A percentile compares a stretch with the other conserved stretches of the same genome.
phyloP scores from a whole-genome alignment of 2,329 filamentous ascomycete genomes.

The Aspergillus sp. region DNA sequence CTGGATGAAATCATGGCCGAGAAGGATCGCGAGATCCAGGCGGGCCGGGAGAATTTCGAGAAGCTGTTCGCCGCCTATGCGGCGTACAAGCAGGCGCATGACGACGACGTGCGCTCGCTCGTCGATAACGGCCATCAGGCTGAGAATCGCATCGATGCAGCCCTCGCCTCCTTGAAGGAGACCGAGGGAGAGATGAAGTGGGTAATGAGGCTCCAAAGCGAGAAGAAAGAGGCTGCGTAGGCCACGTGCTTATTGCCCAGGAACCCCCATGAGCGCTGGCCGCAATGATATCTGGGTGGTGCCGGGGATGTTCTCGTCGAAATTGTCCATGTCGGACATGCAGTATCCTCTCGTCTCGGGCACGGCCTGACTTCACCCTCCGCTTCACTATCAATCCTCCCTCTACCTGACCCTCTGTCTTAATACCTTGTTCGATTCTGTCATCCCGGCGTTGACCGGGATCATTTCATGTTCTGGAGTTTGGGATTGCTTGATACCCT shows the following conservation, averaged over 20 bases:
- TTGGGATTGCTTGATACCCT: constrained; percentile 25
- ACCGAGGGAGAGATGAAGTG: constrained; percentile 47
- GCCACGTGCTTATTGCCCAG: not conserved
- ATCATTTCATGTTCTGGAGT: constrained; percentile 17
- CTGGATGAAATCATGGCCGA: constrained; percentile 46
- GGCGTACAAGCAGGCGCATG: constrained; percentile 41
- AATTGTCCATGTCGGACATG: not conserved
- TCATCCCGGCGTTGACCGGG: constrained; percentile 5
- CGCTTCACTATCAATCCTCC: not conserved
- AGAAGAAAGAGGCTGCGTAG: constrained; percentile 30
- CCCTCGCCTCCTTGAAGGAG: constrained; percentile 40
- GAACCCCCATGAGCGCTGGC: constrained; percentile 3
- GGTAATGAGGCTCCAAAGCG: constrained; percentile 43
- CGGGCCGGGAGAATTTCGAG: constrained; percentile 39
- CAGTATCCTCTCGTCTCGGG: not conserved
- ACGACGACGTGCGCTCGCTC: constrained; percentile 35
- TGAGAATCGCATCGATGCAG: constrained; percentile 33
- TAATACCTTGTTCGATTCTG: constrained; percentile 3
- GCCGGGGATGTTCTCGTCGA: not conserved
- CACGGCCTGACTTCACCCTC: not conserved
- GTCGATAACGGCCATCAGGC: constrained; percentile 29
- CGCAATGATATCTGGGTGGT: constrained; percentile 1
- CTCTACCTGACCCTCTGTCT: constrained; percentile 5
- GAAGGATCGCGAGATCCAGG: constrained; percentile 43
- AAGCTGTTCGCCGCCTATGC: constrained; percentile 39